Percentiles rank a stretch among this genome's conserved stretches.
Evolutionary conservation across 2,329 filamentous ascomycete genomes (phyloP).

Genomic region (Alternaria arbusti): DNA sequence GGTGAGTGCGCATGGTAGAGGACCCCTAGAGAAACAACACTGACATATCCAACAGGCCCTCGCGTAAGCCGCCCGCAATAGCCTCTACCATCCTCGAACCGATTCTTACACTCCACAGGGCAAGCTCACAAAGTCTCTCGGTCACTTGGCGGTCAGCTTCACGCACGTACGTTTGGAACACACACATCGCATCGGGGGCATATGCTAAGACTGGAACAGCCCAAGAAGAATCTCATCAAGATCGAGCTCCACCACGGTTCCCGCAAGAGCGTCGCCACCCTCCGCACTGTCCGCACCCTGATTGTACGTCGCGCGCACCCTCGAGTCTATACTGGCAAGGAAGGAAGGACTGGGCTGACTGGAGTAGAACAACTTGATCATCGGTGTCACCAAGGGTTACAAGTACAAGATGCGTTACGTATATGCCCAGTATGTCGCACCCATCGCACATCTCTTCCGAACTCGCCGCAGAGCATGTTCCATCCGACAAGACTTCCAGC

Average conservation of each 20-base stretch:
- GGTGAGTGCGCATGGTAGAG: conserved; percentile 68
- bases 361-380: conserved; percentile 83
- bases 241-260: conserved; percentile 99
- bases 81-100: conserved; percentile 7
- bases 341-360: conserved; percentile 27
- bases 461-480: not conserved
- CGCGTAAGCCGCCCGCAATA: conserved; percentile 34
- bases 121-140: conserved; percentile 96
- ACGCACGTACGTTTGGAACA: conserved; percentile 58
- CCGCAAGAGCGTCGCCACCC: conserved; percentile 96
- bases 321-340: not conserved
- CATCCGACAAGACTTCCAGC: not conserved
- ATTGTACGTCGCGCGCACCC: conserved; percentile 61
- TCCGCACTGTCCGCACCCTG: conserved; percentile 96
- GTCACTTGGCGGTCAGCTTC: conserved; percentile 97
- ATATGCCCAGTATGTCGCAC: conserved; percentile 75
- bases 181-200: not conserved
- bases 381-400: conserved; percentile 98
- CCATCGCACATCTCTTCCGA: not conserved
- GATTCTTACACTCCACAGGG: conserved; percentile 59
- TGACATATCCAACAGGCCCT: conserved; percentile 34
- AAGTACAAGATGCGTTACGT: conserved; percentile 99
- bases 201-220: conserved; percentile 46
- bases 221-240: conserved; percentile 84
- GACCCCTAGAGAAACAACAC: conserved; percentile 11